phyloP scores from a whole-genome alignment of 1,139 yeast genomes.

The Zygosaccharomyces sapae region DNA sequence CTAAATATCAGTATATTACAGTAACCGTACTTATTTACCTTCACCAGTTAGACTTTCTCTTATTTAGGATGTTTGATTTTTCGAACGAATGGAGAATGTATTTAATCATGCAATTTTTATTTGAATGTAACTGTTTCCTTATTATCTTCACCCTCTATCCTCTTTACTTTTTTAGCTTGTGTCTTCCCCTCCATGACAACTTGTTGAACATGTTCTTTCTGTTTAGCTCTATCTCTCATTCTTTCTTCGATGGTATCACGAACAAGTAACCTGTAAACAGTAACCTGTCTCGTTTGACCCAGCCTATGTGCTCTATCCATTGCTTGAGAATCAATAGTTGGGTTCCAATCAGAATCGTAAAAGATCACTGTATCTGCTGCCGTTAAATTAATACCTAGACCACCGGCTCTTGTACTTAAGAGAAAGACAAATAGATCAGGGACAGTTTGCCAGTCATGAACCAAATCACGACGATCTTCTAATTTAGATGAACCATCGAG shows the following conservation, averaged over 20 bases:
- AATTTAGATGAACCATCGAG: conserved; percentile 94
- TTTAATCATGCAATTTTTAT: background rate
- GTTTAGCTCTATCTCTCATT: conserved; percentile 98
- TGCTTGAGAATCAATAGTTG: conserved; percentile 97
- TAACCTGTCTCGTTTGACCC: conserved; percentile 96
- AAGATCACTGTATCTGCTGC: conserved; percentile 98
- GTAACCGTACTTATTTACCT: too few relatives aligned
- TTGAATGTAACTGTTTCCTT: background rate
- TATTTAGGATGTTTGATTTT: too few relatives aligned
- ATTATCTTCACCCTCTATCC: conserved; percentile 16
- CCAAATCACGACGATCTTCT: conserved; percentile 93
- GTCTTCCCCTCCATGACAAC: conserved; percentile 98
- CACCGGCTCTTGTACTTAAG: conserved; percentile 98
- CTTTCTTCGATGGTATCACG: conserved; percentile 95
- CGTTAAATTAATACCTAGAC: conserved; percentile 92
- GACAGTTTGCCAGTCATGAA: conserved; percentile 97
- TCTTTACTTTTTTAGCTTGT: conserved; percentile 28
- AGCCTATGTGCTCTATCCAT: conserved; percentile 99
- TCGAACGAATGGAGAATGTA: too few relatives aligned
- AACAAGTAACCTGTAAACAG: conserved; percentile 87
- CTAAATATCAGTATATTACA: background rate
- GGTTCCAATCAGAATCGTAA: conserved; percentile 99
- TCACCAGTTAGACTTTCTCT: too few relatives aligned
- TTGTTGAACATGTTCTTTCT: conserved; percentile 97
- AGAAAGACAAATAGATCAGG: conserved; percentile 91